Base-by-base conservation (phyloP, 208 protist genomes). In the Wallacemonas sp. region DNA sequence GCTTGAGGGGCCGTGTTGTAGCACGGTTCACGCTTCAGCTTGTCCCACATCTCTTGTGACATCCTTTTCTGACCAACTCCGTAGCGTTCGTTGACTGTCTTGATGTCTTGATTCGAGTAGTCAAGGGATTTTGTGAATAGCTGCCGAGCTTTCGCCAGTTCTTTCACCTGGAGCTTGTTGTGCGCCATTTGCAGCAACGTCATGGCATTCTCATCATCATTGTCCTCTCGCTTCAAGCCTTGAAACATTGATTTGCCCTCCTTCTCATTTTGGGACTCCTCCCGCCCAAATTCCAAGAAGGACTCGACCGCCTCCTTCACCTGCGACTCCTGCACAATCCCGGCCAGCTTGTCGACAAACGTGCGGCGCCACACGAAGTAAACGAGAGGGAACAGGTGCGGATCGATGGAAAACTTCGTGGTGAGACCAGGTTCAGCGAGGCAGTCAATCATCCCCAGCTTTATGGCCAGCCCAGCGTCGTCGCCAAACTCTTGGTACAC, bases 171-270 rank as follows among this genome's bases (percentile, higher is more conserved):
- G 49, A 93, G 61, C 63, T 86, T 75, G n/a, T 68, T 72, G 54
- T 87, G 83, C 1, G 87, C 90, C 1, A 76, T 70, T 17, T 82
- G 72, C 47, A 96, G 70, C 21, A 96, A 70, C 21, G 90, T 96
- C 80, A 93, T 88, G 36, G 87, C 78, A 64, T 96, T 96, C 56
- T 96, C 90, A 41, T 96, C 90, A 67, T 92, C 81, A 60, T 91
- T 81, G 78, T 95, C 89, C 21, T 76, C 48, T 11, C 79, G 75
- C 46, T 90, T 86, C 23, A 90, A 57, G 30, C 85, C 79, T 17
- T 88, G 68, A 23, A 78, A 80, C n/a, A 82, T 47, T 4, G 78
- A 76, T 30, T 75, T 79, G 11, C 84, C 86, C 12, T 90, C 78
- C 57, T 66, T 67, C 63, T 87, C 85, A 48, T 75, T 91, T 41